Conservation (phyloP, 495 filamentous ascomycete genomes). For the Aspergillus nidulans region DNA sequence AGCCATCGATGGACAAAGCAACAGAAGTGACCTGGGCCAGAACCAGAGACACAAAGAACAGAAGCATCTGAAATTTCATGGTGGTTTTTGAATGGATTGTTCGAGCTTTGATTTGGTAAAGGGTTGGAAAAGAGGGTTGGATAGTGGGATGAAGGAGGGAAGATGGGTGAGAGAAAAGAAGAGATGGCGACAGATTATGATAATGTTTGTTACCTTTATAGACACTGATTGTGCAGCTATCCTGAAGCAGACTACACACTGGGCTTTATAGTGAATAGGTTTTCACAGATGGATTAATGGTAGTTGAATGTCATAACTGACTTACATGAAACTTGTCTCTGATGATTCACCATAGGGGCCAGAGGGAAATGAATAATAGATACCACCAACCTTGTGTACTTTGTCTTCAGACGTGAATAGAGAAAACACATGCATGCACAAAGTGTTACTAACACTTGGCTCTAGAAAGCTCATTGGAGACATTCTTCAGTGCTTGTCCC, state of each 20-base stretch:
- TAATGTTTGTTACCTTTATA: neutral
- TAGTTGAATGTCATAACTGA: neutral
- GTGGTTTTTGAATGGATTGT: neutral
- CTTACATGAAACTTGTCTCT: neutral
- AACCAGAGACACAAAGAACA: constrained; percentile 1
- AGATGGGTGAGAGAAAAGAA: neutral
- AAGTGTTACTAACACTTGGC: neutral
- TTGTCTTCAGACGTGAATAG: neutral
- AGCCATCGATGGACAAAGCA: neutral
- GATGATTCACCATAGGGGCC: neutral
- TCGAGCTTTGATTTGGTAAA: neutral
- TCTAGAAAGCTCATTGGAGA: neutral
- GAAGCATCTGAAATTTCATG: constrained; percentile 1
- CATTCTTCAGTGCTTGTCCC: neutral
- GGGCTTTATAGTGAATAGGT: neutral
- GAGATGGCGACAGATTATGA: neutral
- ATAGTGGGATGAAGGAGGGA: neutral
- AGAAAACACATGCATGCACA: neutral
- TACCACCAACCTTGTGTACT: neutral
- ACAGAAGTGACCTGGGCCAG: neutral
- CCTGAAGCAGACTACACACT: neutral
- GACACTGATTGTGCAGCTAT: neutral
- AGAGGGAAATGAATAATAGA: neutral
- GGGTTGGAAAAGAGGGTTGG: neutral
- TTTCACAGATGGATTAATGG: neutral